Conservation (phyloP, 225 moss, liverwort and hornwort genomes). For the Pseudisothecium myosuroides region DNA sequence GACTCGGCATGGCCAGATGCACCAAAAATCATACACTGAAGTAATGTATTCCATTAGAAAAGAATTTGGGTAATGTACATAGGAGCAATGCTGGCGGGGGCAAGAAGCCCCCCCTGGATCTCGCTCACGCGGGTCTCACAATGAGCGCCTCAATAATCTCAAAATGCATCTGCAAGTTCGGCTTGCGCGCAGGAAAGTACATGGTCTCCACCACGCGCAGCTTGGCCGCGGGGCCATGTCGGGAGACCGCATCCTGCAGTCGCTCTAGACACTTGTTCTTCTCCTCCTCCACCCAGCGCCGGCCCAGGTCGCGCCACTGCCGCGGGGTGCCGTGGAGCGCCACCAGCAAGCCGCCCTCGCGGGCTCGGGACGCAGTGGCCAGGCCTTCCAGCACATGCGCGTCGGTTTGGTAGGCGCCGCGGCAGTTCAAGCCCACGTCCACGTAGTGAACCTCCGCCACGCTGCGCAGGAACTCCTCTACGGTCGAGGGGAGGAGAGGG, state of each 20-base stretch:
- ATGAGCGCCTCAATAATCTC: slow-evolving; percentile 63
- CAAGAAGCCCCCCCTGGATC: neutral
- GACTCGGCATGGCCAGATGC: neutral
- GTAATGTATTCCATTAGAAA: slow-evolving; percentile 1
- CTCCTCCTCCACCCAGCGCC: slow-evolving; percentile 57
- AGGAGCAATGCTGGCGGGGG: neutral
- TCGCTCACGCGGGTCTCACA: slow-evolving; percentile 16
- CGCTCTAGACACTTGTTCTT: slow-evolving; percentile 38
- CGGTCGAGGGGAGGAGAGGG: slow-evolving; percentile 36
- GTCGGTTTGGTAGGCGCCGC: slow-evolving; percentile 81
- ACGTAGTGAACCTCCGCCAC: slow-evolving; percentile 65
- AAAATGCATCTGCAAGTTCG: slow-evolving; percentile 86
- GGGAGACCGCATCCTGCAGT: slow-evolving; percentile 37
- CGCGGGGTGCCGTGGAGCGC: slow-evolving; percentile 76
- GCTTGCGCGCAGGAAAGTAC: slow-evolving; percentile 29
- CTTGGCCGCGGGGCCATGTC: slow-evolving; percentile 44
- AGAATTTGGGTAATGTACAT: slow-evolving; percentile 27
- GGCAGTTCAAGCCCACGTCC: slow-evolving; percentile 76
- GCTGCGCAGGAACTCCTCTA: slow-evolving; percentile 50
- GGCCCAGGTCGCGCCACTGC: slow-evolving; percentile 57
- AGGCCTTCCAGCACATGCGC: slow-evolving; percentile 63
- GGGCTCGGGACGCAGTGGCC: slow-evolving; percentile 38
- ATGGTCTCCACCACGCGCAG: slow-evolving; percentile 44
- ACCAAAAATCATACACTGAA: neutral
- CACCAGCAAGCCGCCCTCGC: slow-evolving; percentile 44